Conservation (phyloP, 129 eudicot species). For the Artemisia annua region DNA sequence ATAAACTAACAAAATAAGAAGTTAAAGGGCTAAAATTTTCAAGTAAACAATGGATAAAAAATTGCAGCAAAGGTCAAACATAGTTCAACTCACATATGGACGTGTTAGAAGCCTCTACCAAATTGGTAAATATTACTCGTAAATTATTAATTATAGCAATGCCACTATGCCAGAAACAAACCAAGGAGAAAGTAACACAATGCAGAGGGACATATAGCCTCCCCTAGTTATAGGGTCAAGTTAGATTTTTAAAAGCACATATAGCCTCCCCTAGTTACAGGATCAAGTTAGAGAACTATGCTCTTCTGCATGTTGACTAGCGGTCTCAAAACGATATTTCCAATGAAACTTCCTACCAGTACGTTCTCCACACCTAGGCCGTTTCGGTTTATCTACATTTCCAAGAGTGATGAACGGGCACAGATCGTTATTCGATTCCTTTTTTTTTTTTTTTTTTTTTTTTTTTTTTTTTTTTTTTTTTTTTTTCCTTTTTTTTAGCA, state of each 20-base stretch:
- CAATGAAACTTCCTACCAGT: background rate
- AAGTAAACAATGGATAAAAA: background rate
- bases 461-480: too few relatives aligned
- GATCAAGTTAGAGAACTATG: background rate
- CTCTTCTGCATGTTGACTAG: constrained; percentile 14
- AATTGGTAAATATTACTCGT: too few relatives aligned
- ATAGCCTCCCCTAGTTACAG: constrained; percentile 18
- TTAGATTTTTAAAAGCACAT: constrained; percentile 6
- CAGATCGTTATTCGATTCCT: background rate
- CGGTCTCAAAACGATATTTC: constrained; percentile 1
- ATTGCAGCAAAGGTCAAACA: background rate
- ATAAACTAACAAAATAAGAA: background rate
- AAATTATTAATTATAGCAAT: background rate
- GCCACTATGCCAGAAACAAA: background rate
- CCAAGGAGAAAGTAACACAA: background rate
- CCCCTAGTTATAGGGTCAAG: constrained; percentile 1
- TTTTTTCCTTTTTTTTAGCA: too few relatives aligned
- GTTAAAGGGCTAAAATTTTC: background rate
- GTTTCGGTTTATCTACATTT: background rate
- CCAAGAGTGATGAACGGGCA: background rate
- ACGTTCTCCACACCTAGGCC: background rate
- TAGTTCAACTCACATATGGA: constrained; percentile 10
- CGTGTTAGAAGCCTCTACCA: constrained; percentile 10
- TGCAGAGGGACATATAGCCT: constrained; percentile 16
- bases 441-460: too few relatives aligned